Percentiles rank a stretch among this genome's conserved stretches.
Conservation (phyloP, 371 early-diverging fungal genomes). For the Mucor piriformis region DNA sequence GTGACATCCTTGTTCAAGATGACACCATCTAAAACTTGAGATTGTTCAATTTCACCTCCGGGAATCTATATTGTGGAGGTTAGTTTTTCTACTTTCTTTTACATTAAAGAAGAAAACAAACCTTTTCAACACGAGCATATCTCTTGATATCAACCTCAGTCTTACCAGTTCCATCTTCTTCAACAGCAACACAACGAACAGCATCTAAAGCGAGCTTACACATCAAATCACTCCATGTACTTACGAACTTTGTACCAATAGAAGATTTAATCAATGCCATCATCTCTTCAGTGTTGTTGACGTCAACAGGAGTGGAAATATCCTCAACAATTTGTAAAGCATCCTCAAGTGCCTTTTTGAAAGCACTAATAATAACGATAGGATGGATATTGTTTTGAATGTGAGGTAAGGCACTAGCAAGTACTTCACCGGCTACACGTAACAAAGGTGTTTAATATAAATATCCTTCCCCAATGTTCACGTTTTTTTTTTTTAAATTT, state of each 20-base stretch:
- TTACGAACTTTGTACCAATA: constrained; percentile 98
- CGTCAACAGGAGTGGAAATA: constrained; percentile 85
- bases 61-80: constrained; percentile 85
- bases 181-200: constrained; percentile 86
- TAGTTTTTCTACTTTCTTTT: too few relatives aligned
- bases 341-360: constrained; percentile 93
- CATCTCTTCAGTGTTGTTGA: constrained; percentile 86
- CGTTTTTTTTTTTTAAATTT: not conserved
- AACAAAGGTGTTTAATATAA: not conserved
- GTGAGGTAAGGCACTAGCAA: constrained; percentile 90
- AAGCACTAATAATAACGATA: constrained; percentile 93
- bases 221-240: constrained; percentile 96
- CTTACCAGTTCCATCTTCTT: constrained; percentile 72
- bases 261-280: constrained; percentile 87
- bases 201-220: constrained; percentile 97
- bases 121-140: constrained; percentile 97
- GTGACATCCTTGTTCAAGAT: constrained; percentile 99
- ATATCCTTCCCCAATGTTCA: not conserved
- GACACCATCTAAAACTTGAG: constrained; percentile 97
- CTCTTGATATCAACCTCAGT: constrained; percentile 97
- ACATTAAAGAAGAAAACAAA: constrained; percentile 34
- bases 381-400: constrained; percentile 98
- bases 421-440: constrained; percentile 93
- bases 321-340: constrained; percentile 84
- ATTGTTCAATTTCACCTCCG: constrained; percentile 97